These are phyloP conservation scores for Heterobasidion irregulare DNA, from an alignment of 1,284 basidiomycete genomes.

Conservation along the genomic window DNA sequence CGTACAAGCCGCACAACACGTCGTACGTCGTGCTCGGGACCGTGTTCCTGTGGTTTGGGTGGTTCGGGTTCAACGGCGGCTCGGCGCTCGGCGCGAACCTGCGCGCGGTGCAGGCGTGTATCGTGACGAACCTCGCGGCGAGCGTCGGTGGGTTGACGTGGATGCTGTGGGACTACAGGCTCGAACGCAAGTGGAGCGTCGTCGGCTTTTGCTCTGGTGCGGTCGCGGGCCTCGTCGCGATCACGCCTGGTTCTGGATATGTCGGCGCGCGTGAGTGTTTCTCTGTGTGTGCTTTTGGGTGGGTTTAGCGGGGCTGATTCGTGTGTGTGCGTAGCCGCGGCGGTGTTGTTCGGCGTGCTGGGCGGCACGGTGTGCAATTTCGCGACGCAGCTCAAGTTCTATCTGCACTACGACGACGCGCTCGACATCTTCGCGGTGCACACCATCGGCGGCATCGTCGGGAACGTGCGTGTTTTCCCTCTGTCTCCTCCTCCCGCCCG, in stretches of 20 bases:
- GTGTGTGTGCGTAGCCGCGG: constrained; percentile 41
- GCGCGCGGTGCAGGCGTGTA: constrained; percentile 82
- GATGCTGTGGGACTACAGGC: constrained; percentile 92
- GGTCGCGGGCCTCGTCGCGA: constrained; percentile 83
- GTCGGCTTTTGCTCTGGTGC: constrained; percentile 97
- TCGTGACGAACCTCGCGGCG: constrained; percentile 89
- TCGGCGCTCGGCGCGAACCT: constrained; percentile 82
- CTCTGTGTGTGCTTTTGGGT: not conserved
- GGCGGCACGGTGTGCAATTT: constrained; percentile 87
- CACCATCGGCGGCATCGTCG: constrained; percentile 82
- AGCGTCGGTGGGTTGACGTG: constrained; percentile 86
- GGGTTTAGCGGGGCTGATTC: constrained; percentile 1
- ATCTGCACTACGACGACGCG: constrained; percentile 67
- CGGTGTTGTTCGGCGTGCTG: constrained; percentile 81
- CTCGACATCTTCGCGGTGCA: constrained; percentile 92
- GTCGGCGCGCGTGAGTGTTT: constrained; percentile 65
- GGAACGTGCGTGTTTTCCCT: constrained; percentile 41
- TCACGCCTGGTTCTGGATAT: constrained; percentile 88
- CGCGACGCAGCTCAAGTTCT: constrained; percentile 88
- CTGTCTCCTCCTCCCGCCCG: not conserved
- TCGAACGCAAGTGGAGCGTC: constrained; percentile 88
- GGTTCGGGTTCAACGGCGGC: constrained; percentile 92
- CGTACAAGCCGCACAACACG: constrained; percentile 85
- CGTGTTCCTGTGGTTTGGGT: constrained; percentile 96
- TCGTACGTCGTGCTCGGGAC: constrained; percentile 91